phyloP scores from a whole-genome alignment of 495 filamentous ascomycete genomes.

The Pyrenopolyporus hunteri region DNA sequence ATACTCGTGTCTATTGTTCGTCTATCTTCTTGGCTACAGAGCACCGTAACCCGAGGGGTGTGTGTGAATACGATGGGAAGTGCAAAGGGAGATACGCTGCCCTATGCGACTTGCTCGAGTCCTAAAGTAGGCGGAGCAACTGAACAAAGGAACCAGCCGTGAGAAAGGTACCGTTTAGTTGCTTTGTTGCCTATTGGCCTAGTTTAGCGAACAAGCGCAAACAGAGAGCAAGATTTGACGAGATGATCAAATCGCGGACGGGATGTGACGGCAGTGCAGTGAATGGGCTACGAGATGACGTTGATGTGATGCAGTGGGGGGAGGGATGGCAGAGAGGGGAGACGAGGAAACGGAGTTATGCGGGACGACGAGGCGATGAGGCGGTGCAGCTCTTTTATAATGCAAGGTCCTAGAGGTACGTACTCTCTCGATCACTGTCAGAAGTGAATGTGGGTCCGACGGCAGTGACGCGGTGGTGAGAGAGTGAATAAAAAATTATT shows the following conservation, averaged over 20 bases:
- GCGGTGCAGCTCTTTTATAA: not conserved
- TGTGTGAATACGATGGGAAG: conserved; percentile 24
- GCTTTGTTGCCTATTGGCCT: conserved; percentile 27
- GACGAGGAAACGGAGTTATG: not conserved
- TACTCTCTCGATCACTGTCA: conserved; percentile 35
- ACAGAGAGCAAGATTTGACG: conserved; percentile 15
- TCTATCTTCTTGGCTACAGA: conserved; percentile 43
- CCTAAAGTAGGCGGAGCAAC: conserved; percentile 32
- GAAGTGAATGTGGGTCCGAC: conserved; percentile 24
- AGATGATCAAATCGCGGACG: too few relatives aligned
- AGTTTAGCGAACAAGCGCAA: conserved; percentile 24
- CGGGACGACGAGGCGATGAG: too few relatives aligned
- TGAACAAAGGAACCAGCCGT: conserved; percentile 34
- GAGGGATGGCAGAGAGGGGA: not conserved
- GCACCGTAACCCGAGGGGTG: conserved; percentile 42
- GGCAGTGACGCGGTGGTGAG: conserved; percentile 21
- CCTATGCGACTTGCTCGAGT: conserved; percentile 34
- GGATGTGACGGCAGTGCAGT: conserved; percentile 11
- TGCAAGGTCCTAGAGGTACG: too few relatives aligned
- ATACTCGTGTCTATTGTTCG: conserved; percentile 42
- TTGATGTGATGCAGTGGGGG: conserved; percentile 27
- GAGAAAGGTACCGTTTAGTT: conserved; percentile 13
- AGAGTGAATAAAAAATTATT: conserved; percentile 27
- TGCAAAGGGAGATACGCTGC: not conserved
- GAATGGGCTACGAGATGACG: conserved; percentile 5